Evolutionary conservation across 306 rosid species (phyloP).

Genomic region (cucumber (Cucumis sativus)): DNA sequence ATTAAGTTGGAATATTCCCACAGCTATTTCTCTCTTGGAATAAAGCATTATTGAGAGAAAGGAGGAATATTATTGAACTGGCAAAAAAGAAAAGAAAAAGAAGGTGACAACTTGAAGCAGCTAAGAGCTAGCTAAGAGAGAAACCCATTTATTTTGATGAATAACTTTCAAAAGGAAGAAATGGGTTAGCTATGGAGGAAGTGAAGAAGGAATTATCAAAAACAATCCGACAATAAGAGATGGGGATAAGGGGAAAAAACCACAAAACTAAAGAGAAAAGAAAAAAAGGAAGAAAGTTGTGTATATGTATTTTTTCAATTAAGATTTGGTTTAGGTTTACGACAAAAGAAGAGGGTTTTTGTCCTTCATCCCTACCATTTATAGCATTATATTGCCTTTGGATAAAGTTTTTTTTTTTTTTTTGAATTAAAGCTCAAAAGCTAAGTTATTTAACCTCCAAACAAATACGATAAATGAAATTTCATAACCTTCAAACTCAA

Average conservation of each 20-base stretch:
- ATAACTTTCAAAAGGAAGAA: neutral
- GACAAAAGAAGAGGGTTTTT: neutral
- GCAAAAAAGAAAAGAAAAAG: neutral
- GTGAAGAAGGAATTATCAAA: neutral
- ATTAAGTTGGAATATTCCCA: constrained; percentile 2
- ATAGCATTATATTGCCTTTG: neutral
- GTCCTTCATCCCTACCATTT: neutral
- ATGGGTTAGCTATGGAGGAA: neutral
- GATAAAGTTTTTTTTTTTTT: neutral
- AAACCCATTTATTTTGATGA: neutral
- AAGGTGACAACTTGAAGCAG: constrained; percentile 5
- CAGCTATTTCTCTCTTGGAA: neutral
- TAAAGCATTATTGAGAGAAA: too few relatives aligned
- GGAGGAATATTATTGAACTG: neutral
- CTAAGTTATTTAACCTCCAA: neutral
- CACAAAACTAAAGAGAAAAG: neutral
- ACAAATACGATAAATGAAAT: too few relatives aligned
- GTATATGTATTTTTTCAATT: neutral
- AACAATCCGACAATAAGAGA: neutral
- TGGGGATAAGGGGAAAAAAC: neutral
- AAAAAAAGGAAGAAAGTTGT: neutral
- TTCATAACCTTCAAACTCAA: too few relatives aligned
- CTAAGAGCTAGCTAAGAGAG: neutral
- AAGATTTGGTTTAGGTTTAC: neutral
- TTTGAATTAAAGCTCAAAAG: too few relatives aligned